Conservation (phyloP, 768 basidiomycete genomes). For the Xerocomellus dryophilus region DNA sequence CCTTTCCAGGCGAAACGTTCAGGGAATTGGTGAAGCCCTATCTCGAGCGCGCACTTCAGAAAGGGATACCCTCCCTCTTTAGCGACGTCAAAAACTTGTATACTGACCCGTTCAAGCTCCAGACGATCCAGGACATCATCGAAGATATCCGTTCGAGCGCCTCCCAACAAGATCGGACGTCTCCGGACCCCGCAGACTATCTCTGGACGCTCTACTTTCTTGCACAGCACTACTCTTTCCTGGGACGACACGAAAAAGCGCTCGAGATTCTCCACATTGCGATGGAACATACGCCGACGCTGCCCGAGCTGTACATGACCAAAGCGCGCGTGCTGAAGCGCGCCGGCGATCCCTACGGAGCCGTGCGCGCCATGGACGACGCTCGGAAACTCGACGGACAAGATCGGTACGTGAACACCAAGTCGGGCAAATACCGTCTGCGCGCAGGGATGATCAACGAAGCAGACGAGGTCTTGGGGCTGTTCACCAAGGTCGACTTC, state of each 20-base stretch:
- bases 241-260: conserved; percentile 46
- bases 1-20: conserved; percentile 60
- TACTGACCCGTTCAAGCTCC: conserved; percentile 56
- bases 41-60: conserved; percentile 63
- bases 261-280: conserved; percentile 64
- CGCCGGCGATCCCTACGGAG: conserved; percentile 73
- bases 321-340: conserved; percentile 85
- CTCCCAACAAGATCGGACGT: conserved; percentile 21
- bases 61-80: conserved; percentile 92
- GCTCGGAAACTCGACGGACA: conserved; percentile 87
- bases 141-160: conserved; percentile 45
- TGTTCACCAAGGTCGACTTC: conserved; percentile 84
- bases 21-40: conserved; percentile 61
- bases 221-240: conserved; percentile 79
- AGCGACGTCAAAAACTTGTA: conserved; percentile 89
- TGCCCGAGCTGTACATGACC: conserved; percentile 85
- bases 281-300: conserved; percentile 82
- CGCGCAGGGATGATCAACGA: conserved; percentile 78
- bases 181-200: conserved; percentile 67
- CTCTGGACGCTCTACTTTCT: conserved; percentile 97
- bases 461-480: conserved; percentile 67
- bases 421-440: conserved; percentile 86
- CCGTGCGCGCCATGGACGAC: conserved; percentile 73
- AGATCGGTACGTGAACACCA: conserved; percentile 93
- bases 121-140: conserved; percentile 64